Base-by-base conservation (phyloP, 768 basidiomycete genomes). In the Lactarius sp. region DNA sequence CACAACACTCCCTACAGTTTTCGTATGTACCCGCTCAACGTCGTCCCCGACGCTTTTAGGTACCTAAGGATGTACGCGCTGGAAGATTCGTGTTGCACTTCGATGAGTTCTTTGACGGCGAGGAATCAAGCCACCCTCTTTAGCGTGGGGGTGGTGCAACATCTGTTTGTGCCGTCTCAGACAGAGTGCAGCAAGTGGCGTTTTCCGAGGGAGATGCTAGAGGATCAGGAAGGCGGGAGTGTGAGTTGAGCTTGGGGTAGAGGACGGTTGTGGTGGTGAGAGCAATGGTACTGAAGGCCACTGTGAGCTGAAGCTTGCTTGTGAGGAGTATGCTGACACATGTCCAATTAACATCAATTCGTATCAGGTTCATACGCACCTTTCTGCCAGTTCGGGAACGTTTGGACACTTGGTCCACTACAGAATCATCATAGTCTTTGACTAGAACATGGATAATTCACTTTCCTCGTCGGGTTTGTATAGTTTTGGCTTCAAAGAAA, bases 101-200 rank as follows among this genome's bases (percentile, higher is more conserved):
- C 82, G 10, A 96, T 83, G 50, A 98, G 77, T 76, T 98, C 94
- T 79, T 97, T 98, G 61, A 97, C 85, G 27, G 76, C 76, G 53
- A 98, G 27, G 78, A 54, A 97, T 94, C 74, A 91, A 90, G 14
- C 95, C 94, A 0, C 92, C 94, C 3, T 83, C 80, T 60, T 87
- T 85, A 0, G 81, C 80, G 70, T 90, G 88, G 4, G 80, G 79
- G 69, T 90, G 88, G 71, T 90, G 92, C 37, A 95, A 92, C 0
- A 88, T 93, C 73, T 93, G 88, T 77, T 88, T 82, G 44, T 93
- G 83, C 61, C 88, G 78, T 73, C 90, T 86, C 56, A 98, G 79
- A 1, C 94, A 94, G 2, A 98, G 84, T 0, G 92, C 82, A n/a
- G 81, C 79, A 50, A 95, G 79, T 0, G 94, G 69, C 80, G 81